phyloP scores from a whole-genome alignment of 352 stramenopile genomes.

The Phytophthora tubulina region DNA sequence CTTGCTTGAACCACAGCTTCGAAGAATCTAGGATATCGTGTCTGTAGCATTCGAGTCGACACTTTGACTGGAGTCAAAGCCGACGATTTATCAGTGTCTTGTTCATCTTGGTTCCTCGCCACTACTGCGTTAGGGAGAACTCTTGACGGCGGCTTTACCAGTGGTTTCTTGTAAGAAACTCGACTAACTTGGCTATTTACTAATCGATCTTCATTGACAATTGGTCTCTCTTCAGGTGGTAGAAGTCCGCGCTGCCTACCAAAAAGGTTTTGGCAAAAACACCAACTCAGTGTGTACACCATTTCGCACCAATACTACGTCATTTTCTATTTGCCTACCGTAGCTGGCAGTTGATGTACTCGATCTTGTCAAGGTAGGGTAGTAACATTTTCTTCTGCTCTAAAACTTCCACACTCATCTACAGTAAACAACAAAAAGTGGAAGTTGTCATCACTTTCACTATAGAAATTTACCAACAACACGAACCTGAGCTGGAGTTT shows the following conservation, averaged over 20 bases:
- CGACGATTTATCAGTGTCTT: not conserved
- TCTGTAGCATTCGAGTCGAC: constrained; percentile 44
- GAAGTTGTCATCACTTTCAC: not conserved
- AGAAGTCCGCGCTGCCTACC: constrained; percentile 58
- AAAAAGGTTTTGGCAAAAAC: not conserved
- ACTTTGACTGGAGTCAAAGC: constrained; percentile 18
- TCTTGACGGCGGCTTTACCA: constrained; percentile 16
- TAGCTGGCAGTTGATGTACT: constrained; percentile 89
- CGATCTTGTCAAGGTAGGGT: constrained; percentile 88
- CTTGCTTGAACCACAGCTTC: constrained; percentile 40
- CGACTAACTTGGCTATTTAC: constrained; percentile 8
- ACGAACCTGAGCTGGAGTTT: constrained; percentile 16
- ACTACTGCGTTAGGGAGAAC: constrained; percentile 4
- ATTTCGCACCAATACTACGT: not conserved
- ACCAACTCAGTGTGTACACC: not conserved
- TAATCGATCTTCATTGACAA: constrained; percentile 14
- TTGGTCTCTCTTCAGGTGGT: constrained; percentile 30
- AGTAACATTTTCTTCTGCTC: constrained; percentile 87
- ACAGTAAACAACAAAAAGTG: not conserved
- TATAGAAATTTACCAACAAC: not conserved
- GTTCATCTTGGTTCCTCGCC: constrained; percentile 40
- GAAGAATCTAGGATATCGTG: constrained; percentile 65
- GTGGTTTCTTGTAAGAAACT: constrained; percentile 8
- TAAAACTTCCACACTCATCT: constrained; percentile 68
- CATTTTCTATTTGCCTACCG: constrained; percentile 38